Conservation (phyloP, 768 basidiomycete species). For the Mrakia frigida region DNA sequence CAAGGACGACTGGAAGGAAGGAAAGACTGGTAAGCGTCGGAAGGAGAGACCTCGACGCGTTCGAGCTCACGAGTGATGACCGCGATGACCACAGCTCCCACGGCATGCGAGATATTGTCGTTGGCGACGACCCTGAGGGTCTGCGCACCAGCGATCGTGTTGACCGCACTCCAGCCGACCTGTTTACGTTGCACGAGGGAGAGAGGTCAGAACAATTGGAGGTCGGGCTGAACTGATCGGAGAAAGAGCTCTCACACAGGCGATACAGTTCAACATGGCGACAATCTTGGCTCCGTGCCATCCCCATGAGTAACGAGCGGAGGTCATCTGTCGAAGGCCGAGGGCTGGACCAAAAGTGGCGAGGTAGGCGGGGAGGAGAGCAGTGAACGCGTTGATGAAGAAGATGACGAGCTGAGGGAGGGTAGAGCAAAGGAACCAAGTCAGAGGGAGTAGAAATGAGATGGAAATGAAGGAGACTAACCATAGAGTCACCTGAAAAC, state of each 20-base stretch:
- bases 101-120: conserved; percentile 34
- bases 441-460: background rate
- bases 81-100: conserved; percentile 57
- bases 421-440: background rate
- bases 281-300: conserved; percentile 34
- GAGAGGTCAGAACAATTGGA: no score
- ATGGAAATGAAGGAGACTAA: background rate
- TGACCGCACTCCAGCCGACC: conserved; percentile 49
- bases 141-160: conserved; percentile 40
- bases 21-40: conserved; percentile 61
- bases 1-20: conserved; percentile 40
- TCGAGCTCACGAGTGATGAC: conserved; percentile 59
- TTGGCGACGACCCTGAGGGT: conserved; percentile 36
- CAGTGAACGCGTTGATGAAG: conserved; percentile 25
- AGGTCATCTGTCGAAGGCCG: conserved; percentile 50
- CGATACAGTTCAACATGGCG: conserved; percentile 45
- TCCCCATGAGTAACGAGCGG: conserved; percentile 40
- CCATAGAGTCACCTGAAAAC: conserved; percentile 1
- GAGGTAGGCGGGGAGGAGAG: conserved; percentile 28
- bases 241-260: no score
- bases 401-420: conserved; percentile 15
- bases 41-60: conserved; percentile 53
- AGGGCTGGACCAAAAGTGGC: conserved; percentile 44
- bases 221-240: no score
- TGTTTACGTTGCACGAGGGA: no score